Evolutionary conservation across 1,139 yeast species (phyloP), one percentile per base, ranked within the genome.

Genomic region (Geotrichum macrosporum): DNA sequence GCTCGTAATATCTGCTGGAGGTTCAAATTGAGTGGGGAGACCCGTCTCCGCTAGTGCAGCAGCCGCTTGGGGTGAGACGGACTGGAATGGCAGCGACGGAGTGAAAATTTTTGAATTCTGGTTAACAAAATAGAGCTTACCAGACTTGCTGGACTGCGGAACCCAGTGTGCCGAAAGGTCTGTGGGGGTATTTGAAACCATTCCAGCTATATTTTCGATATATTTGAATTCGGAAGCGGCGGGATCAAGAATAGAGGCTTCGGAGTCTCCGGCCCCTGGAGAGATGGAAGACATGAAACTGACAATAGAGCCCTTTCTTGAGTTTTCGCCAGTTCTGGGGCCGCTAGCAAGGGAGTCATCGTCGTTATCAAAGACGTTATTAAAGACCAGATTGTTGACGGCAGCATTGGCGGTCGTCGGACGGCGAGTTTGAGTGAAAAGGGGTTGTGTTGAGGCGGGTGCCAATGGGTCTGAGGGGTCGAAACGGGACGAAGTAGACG

Each of bases 81-180:
- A 38, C 37, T 57, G 57, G 48, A 59, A 61, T 9, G 65, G 65
- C 4, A 61, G 36, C 12, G 53, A 54, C 8, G 46, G 45, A 6
- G 62, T 49, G 8, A 57, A 48, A 20, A 54, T 56, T 20, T 48
- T 47, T 24, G 61, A 39, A 10, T 46, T 46, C 10, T 64, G 53
- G 45, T 61, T 61, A 36, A 55, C 53, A 47, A 53, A 62, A 38
- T 55, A 52, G 35, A 62, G 51, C 34, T 58, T 57, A 33, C 64
- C 66, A 22, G 55, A 51, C 13, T 48, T 41, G 20, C 56, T 53
- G 4, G 62, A 52, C 41, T 62, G 65, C 1, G 66, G 66, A 27
- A 61, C 50, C 66, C 66, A 62, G 19, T 51, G 52, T 5, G 62
- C 54, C 5, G 54, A 35, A 38, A 50, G 46, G 22, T 38, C 47